Base-by-base conservation (phyloP, 2,329 filamentous ascomycete genomes). In the Colletotrichum sojae region DNA sequence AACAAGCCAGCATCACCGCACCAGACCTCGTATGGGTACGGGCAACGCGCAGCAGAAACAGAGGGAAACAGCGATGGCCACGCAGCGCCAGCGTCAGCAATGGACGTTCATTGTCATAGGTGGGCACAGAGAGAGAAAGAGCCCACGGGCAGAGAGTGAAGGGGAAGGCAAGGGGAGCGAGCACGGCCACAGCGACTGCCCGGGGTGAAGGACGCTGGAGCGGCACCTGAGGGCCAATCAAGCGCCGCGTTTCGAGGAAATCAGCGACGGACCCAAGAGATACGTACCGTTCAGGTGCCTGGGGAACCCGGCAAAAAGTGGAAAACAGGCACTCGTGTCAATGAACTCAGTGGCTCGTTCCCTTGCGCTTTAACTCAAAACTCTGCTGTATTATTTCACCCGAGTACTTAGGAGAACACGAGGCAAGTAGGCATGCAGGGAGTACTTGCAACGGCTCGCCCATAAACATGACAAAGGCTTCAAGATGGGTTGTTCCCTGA, bases 301-400 rank as follows among this genome's bases (percentile, higher is more conserved):
- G 62, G 66, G 62, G 66, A 66, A 56, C 66, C 66, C 25, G 55
- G 49, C 22, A 59, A 69, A 63, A 59, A 45, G 54, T 65, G 65
- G 65, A 64, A 40, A 65, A 46, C 46, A 48, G 49, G 22, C 49
- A 53, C 52, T 68, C 45, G 36, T 64, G 31, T 36, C 31, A 36
- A 36, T 36, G 62, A 65, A 66, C 43, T 43, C 62, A 55, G 55
- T 60, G 36, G 49, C 54, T 55, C 54, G 31, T 43, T 31, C 25
- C 22, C 36, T 36, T 8, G 31, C 31, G 31, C 31, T 22, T 18
- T 20, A 56, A 52, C 55, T 69, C 66, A 49, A 55, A 65, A 65
- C 20, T 59, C n/a, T 65, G 61, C 55, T 55, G 27, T 57, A 51
- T 43, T 39, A n/a, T 51, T 48, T 43, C 16, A 6, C 31, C 31